Base-by-base conservation (phyloP, 2,329 filamentous ascomycete genomes). In the Sporothrix inflata region DNA sequence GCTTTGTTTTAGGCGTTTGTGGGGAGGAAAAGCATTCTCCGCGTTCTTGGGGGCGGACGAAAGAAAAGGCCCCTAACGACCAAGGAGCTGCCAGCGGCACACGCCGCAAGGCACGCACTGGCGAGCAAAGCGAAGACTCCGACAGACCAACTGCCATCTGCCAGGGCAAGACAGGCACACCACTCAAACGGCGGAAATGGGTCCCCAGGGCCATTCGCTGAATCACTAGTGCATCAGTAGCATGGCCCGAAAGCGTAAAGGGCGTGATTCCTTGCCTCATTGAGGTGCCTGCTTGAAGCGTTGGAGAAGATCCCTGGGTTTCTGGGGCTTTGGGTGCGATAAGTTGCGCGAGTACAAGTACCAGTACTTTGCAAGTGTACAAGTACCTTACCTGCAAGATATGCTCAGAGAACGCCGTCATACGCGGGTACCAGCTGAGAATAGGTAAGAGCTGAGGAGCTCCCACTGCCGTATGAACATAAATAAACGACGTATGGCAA, bases 11-110 rank as follows among this genome's bases (percentile, higher is more conserved):
- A 34, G 63, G 42, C 24, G 61, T 49, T 49, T 66, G 63, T 34
- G 63, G 24, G 47, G 66, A 57, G 49, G 66, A 69, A 69, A 69
- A 55, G 49, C 66, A 69, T 55, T 69, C 66, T 69, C 66, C 66
- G 66, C 49, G 19, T 66, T 66, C 34, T 49, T 45, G 11, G 40
- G 40, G 11, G 27, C 60, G 60, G 60, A 12, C 60, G 38, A 45
- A 45, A 65, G 53, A 65, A 5, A 49, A 8, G 5, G 19, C 16
- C 47, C 6, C 16, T n/a, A 49, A 8, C 1, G 19, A 9, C 45
- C 6, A 49, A n/a, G 24, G 51, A 55, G 27, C 55, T 40, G 38
- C 60, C 60, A 24, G 19, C 21, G 34, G 38, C 12, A 61, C 7
- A 11, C 38, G 34, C 38, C 57, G 30, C 19, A 40, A 7, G 19